phyloP scores from a whole-genome alignment of 1,284 basidiomycete species.

The Rhodotorula sp. region DNA sequence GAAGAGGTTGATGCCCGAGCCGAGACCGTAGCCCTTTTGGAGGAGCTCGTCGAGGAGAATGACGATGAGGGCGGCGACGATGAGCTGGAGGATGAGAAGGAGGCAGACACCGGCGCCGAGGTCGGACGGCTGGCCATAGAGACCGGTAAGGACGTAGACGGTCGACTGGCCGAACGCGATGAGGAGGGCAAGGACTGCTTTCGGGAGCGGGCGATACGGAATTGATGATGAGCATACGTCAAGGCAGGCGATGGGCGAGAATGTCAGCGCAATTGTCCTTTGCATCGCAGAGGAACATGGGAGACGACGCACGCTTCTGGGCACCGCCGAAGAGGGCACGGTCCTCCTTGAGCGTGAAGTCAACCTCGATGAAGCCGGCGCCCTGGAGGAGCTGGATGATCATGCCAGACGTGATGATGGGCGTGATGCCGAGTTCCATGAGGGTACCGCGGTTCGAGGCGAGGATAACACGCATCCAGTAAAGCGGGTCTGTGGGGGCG shows the following conservation, averaged over 20 bases:
- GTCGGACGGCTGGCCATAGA: constrained; percentile 91
- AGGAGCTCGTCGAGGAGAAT: constrained; percentile 98
- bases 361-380: constrained; percentile 95
- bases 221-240: not conserved
- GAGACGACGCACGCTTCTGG: constrained; percentile 79
- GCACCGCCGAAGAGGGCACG: constrained; percentile 92
- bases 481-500: constrained; percentile 72
- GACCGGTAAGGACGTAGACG: constrained; percentile 94
- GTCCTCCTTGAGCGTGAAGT: constrained; percentile 96
- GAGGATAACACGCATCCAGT: constrained; percentile 99
- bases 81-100: constrained; percentile 91
- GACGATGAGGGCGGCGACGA: constrained; percentile 92
- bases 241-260: not conserved
- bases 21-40: constrained; percentile 98
- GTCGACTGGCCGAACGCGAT: constrained; percentile 96
- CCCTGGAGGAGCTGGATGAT: constrained; percentile 99
- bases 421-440: constrained; percentile 98
- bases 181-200: constrained; percentile 87
- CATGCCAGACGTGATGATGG: constrained; percentile 97
- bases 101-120: constrained; percentile 95
- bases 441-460: constrained; percentile 97
- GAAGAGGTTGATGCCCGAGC: constrained; percentile 97
- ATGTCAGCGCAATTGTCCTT: not conserved
- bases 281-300: not conserved
- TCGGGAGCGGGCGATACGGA: not conserved